Evolutionary conservation across 495 filamentous ascomycete genomes (phyloP), one percentile per base, ranked within the genome.

Genomic region (Aspergillus hancockii): DNA sequence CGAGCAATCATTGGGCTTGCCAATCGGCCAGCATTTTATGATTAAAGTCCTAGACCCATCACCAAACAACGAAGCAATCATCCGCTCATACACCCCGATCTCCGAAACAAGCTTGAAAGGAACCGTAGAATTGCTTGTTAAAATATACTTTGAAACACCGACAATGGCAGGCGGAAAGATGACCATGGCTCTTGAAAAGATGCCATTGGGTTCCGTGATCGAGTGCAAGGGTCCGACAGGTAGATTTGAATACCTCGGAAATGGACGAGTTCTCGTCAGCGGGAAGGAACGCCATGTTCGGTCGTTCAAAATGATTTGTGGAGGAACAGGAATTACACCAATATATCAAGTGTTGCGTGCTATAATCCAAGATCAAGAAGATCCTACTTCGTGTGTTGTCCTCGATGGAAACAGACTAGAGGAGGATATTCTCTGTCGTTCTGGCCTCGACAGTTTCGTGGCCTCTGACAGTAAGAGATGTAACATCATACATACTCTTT

Each of bases 191-290:
- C 78, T 98, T 6, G 90, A 96, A 46, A 67, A 80, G 22, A 77
- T 97, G 1, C 81, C 88, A 3, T 64, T 91, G 1, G 90, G 88
- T 25, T 81, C 88, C 19, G 74, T 76, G 8, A 85, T 94, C 34
- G 90, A 96, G 25, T 90, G 96, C 78, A 97, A 96, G 74, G 93
- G 93, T 0, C 93, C 93, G 0, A 89, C 92, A 0, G 93, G 93
- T 6, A 89, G 92, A 67, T 93, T 98, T 55, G 84, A 89, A 64
- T 98, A 97, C 63, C 72, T 86, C 0, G 88, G 89, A 3, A 69
- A 77, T 1, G 92, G 93, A 0, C 62, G 72, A 9, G 89, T 92
- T 58, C 63, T 78, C 0, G 73, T 97, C 36, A 82, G 83, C 38
- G 85, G 83, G 4, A 77, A 75, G 34, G 72, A 81, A 59, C 71